Conservation (phyloP, 108 stramenopile species). For the Fragilaria crotonensis region DNA sequence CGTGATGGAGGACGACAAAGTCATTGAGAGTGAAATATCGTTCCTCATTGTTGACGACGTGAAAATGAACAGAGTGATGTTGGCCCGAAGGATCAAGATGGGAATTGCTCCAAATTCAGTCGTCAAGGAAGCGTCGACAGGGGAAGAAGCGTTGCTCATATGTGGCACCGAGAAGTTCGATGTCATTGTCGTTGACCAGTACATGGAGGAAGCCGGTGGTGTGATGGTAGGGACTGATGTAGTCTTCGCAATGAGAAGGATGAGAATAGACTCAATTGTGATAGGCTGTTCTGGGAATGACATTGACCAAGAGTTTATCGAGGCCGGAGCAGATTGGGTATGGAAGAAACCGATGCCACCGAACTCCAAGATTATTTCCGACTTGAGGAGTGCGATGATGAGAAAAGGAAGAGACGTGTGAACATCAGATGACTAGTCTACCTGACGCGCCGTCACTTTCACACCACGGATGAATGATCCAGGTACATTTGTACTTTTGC, state of each 20-base stretch:
- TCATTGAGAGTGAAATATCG: constrained; percentile 33
- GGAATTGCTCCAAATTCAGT: constrained; percentile 52
- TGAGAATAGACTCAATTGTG: constrained; percentile 41
- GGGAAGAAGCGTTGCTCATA: constrained; percentile 51
- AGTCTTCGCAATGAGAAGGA: constrained; percentile 55
- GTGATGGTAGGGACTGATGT: constrained; percentile 69
- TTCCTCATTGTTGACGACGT: constrained; percentile 61
- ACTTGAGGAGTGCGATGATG: constrained; percentile 15
- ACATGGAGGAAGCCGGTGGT: constrained; percentile 66
- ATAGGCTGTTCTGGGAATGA: constrained; percentile 72
- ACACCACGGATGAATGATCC: not conserved
- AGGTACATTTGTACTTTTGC: not conserved
- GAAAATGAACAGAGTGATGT: constrained; percentile 59
- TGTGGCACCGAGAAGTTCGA: constrained; percentile 44
- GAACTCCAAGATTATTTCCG: constrained; percentile 37
- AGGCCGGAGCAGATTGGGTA: constrained; percentile 52
- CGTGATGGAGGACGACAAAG: not conserved
- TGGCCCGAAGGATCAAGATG: constrained; percentile 39
- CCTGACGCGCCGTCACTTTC: not conserved
- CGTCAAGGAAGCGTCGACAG: constrained; percentile 47
- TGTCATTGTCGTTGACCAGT: constrained; percentile 62
- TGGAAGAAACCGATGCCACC: constrained; percentile 63
- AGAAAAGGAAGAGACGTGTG: not conserved
- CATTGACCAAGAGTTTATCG: constrained; percentile 43
- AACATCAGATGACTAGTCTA: not conserved